These are phyloP conservation scores for Claviceps capensis DNA, from an alignment of 2,329 filamentous ascomycete genomes.

Conservation along the genomic window DNA sequence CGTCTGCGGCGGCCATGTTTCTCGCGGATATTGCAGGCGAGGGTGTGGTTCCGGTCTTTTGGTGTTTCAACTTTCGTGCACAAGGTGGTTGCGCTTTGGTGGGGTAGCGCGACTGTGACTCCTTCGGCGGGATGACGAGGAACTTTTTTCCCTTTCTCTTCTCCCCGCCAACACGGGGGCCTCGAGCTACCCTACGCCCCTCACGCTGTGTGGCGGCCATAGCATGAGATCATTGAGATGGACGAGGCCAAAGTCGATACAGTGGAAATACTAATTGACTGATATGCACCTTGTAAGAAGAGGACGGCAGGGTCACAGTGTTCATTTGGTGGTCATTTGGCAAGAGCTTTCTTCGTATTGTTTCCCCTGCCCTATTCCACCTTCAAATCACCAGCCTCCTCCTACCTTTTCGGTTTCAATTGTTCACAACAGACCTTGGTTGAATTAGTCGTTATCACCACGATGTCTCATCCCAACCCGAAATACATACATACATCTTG, in stretches of 20 bases:
- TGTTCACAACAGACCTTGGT: too few relatives aligned
- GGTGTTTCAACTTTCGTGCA: too few relatives aligned
- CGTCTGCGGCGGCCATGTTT: constrained; percentile 16
- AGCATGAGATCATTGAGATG: too few relatives aligned
- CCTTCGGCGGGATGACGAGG: background rate
- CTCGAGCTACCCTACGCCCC: background rate
- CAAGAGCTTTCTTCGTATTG: too few relatives aligned
- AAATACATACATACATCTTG: too few relatives aligned
- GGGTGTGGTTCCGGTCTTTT: background rate
- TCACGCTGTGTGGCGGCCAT: background rate
- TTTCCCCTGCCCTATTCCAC: fast-evolving
- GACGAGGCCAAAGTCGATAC: too few relatives aligned
- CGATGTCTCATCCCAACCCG: too few relatives aligned
- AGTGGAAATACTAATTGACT: too few relatives aligned
- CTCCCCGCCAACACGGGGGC: background rate
- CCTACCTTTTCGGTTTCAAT: too few relatives aligned
- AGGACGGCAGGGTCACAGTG: background rate
- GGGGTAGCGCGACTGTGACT: background rate
- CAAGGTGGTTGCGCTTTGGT: background rate
- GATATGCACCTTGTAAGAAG: background rate
- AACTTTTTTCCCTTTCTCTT: background rate
- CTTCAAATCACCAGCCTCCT: too few relatives aligned
- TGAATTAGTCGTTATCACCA: too few relatives aligned
- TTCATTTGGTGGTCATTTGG: too few relatives aligned
- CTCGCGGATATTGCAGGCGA: background rate